phyloP scores from a whole-genome alignment of 805 yeast genomes.

The Teunomyces lycoperdinae region DNA sequence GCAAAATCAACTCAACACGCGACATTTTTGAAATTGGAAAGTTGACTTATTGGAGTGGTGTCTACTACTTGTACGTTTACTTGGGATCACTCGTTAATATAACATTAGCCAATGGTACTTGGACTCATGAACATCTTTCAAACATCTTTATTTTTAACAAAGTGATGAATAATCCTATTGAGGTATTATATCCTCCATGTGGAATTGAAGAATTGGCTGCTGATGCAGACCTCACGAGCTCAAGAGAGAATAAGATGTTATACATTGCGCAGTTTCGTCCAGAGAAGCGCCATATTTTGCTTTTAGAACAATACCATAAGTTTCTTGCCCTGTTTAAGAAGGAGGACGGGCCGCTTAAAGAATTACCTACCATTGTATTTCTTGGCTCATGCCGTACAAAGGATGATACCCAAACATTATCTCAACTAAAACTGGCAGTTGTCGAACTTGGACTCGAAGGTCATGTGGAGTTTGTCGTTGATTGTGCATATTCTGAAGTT shows the following conservation, averaged over 20 bases:
- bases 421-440: slow-evolving; percentile 41
- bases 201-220: slow-evolving; percentile 53
- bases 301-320: slow-evolving; percentile 59
- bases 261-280: slow-evolving; percentile 92
- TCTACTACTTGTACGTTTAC: slow-evolving; percentile 61
- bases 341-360: slow-evolving; percentile 14
- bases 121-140: slow-evolving; percentile 81
- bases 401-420: slow-evolving; percentile 61
- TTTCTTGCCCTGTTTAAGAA: slow-evolving; percentile 37
- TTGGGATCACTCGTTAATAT: slow-evolving; percentile 67
- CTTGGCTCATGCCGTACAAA: slow-evolving; percentile 81
- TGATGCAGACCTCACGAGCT: slow-evolving; percentile 3
- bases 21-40: slow-evolving; percentile 22
- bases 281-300: slow-evolving; percentile 82
- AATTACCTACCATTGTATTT: slow-evolving; percentile 59
- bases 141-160: slow-evolving; percentile 56
- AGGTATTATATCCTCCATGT: slow-evolving; percentile 84
- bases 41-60: slow-evolving; percentile 66
- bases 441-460: slow-evolving; percentile 26
- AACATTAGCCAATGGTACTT: slow-evolving; percentile 78
- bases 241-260: slow-evolving; percentile 41
- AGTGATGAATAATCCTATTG: slow-evolving; percentile 20
- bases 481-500: slow-evolving; percentile 69
- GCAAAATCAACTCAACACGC: slow-evolving; percentile 14
- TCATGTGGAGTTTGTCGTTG: slow-evolving; percentile 58